Evolutionary conservation across 1,139 yeast species (phyloP).

Genomic region (Blastobotrys elegans): DNA sequence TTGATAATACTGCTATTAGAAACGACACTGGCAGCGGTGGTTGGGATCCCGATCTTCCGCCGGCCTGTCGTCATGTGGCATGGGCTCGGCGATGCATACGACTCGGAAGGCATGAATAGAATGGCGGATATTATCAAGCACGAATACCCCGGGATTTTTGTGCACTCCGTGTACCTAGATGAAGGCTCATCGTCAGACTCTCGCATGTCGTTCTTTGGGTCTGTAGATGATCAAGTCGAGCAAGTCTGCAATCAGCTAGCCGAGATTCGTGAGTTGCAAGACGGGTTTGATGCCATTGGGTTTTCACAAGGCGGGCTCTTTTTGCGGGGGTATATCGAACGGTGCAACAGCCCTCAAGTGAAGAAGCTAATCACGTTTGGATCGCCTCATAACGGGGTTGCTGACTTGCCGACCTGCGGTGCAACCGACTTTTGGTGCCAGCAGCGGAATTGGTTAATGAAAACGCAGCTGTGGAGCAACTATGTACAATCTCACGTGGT

Average conservation of each 20-base stretch:
- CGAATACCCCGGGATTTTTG: constrained; percentile 47
- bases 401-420: constrained; percentile 61
- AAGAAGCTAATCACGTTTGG: constrained; percentile 67
- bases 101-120: constrained; percentile 54
- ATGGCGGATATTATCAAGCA: constrained; percentile 42
- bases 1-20: neutral
- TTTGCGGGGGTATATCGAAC: constrained; percentile 58
- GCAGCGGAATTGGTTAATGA: constrained; percentile 49
- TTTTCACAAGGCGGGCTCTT: constrained; percentile 82
- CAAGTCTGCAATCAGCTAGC: constrained; percentile 42
- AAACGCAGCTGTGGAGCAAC: constrained; percentile 56
- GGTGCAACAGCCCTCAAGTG: constrained; percentile 47
- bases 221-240: constrained; percentile 44
- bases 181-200: constrained; percentile 49
- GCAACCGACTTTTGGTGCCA: constrained; percentile 59
- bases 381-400: constrained; percentile 75
- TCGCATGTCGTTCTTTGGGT: constrained; percentile 54
- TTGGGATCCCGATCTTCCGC: neutral
- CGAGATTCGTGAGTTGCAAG: constrained; percentile 38
- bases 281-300: constrained; percentile 72
- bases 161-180: constrained; percentile 51
- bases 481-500: constrained; percentile 54
- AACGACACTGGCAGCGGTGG: too few relatives aligned
- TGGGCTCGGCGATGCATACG: constrained; percentile 74
- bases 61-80: constrained; percentile 75